Percentiles rank a stretch among this genome's conserved stretches.
Evolutionary conservation across 768 basidiomycete genomes (phyloP).

Genomic region (Roridomyces roridus): DNA sequence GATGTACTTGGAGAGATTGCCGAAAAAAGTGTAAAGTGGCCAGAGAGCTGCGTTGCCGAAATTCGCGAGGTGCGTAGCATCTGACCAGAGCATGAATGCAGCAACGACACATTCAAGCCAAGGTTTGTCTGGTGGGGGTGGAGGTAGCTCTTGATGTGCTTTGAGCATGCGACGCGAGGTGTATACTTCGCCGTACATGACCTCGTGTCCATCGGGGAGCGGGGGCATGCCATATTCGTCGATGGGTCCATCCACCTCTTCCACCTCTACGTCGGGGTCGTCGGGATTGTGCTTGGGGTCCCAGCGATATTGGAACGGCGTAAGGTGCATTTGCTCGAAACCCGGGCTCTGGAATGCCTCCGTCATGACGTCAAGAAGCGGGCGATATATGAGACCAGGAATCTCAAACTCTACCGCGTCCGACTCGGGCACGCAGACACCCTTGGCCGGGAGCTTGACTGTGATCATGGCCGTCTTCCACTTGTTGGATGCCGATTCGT

Average conservation of each 20-base stretch:
- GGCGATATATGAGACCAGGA: constrained; percentile 19
- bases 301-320: constrained; percentile 11
- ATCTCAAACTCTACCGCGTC: constrained; percentile 26
- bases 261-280: not conserved
- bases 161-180: constrained; percentile 20
- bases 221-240: not conserved
- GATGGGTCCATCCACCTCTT: not conserved
- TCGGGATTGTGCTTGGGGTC: not conserved
- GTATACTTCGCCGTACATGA: constrained; percentile 25
- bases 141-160: constrained; percentile 6
- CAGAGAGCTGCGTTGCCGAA: constrained; percentile 35
- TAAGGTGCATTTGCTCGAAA: constrained; percentile 9
- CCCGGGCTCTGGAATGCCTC: not conserved
- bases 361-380: constrained; percentile 17
- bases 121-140: constrained; percentile 3
- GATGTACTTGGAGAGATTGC: constrained; percentile 41
- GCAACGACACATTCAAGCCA: constrained; percentile 26
- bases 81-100: constrained; percentile 35
- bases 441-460: constrained; percentile 27
- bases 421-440: constrained; percentile 21
- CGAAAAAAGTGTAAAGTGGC: constrained; percentile 42
- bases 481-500: constrained; percentile 6
- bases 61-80: constrained; percentile 31
- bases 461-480: constrained; percentile 31
- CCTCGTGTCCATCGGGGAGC: not conserved